Conservation (phyloP, 768 basidiomycete species). For the Tricholoma bakamatsutake region DNA sequence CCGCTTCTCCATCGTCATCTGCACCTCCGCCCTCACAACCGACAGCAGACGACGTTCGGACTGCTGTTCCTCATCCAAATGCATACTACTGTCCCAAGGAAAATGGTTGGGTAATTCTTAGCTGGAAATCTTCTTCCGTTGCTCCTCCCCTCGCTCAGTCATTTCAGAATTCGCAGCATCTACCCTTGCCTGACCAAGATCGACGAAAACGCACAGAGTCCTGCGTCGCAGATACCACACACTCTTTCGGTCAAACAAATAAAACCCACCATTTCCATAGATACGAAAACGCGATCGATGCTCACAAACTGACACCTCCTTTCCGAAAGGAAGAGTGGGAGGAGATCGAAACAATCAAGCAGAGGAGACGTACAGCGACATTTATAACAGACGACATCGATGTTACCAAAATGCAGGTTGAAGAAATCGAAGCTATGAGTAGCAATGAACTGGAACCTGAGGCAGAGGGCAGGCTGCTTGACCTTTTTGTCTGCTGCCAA, state of each 20-base stretch:
- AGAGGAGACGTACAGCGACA: constrained; percentile 39
- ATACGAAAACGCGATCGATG: constrained; percentile 65
- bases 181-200: constrained; percentile 49
- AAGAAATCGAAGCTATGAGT: constrained; percentile 26
- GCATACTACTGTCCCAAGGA: constrained; percentile 81
- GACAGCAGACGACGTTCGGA: constrained; percentile 58
- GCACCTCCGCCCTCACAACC: constrained; percentile 25
- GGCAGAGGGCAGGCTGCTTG: constrained; percentile 53
- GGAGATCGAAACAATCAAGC: constrained; percentile 40
- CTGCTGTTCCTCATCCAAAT: constrained; percentile 72
- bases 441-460: constrained; percentile 32
- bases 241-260: constrained; percentile 42
- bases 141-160: constrained; percentile 56
- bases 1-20: constrained; percentile 3
- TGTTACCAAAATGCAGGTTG: constrained; percentile 33
- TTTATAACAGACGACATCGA: constrained; percentile 35
- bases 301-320: constrained; percentile 60
- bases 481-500: constrained; percentile 82
- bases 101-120: constrained; percentile 76
- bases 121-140: constrained; percentile 59
- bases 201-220: constrained; percentile 42
- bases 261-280: constrained; percentile 79
- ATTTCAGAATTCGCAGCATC: constrained; percentile 35
- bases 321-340: constrained; percentile 58
- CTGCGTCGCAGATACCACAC: constrained; percentile 49